These are phyloP conservation scores for Chrysoporthe puriensis DNA, from an alignment of 2,329 filamentous ascomycete species.

Conservation along the genomic window DNA sequence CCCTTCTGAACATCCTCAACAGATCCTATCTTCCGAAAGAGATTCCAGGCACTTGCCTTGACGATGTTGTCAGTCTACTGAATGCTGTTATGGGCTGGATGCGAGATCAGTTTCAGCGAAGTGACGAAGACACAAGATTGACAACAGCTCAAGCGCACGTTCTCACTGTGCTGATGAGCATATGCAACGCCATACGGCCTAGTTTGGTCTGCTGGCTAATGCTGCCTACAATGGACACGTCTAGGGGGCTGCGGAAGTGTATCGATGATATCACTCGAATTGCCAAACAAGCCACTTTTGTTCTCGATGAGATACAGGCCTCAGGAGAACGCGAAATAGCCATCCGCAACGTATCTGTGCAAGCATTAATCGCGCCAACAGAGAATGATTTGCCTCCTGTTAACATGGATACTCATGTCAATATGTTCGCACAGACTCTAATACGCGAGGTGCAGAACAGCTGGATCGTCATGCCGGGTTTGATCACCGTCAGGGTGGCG, in stretches of 20 bases:
- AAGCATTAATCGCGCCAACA: constrained; percentile 13
- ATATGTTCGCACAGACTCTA: constrained; percentile 48
- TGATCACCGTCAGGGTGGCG: constrained; percentile 45
- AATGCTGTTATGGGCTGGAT: constrained; percentile 35
- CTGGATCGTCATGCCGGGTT: constrained; percentile 44
- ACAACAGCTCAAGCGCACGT: constrained; percentile 34
- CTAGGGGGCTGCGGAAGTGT: constrained; percentile 11
- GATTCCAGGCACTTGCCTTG: constrained; percentile 40
- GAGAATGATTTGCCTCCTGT: constrained; percentile 7
- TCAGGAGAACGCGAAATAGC: constrained; percentile 6
- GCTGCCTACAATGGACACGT: constrained; percentile 5
- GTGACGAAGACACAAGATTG: constrained; percentile 18
- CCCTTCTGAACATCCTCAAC: constrained; percentile 44
- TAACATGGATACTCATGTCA: constrained; percentile 38
- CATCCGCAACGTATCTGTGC: constrained; percentile 1
- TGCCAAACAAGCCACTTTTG: constrained; percentile 14
- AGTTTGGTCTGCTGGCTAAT: constrained; percentile 23
- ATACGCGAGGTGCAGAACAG: constrained; percentile 48
- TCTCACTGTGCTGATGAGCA: constrained; percentile 24
- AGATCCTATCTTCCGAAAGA: constrained; percentile 42
- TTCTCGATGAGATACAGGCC: constrained; percentile 1
- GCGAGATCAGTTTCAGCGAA: constrained; percentile 16
- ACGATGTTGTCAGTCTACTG: constrained; percentile 40
- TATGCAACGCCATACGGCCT: constrained; percentile 25
- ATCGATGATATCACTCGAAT: constrained; percentile 10